These are phyloP conservation scores for Saccharomycopsis hybrid DNA, from an alignment of 1,139 yeast species.

Conservation along the genomic window DNA sequence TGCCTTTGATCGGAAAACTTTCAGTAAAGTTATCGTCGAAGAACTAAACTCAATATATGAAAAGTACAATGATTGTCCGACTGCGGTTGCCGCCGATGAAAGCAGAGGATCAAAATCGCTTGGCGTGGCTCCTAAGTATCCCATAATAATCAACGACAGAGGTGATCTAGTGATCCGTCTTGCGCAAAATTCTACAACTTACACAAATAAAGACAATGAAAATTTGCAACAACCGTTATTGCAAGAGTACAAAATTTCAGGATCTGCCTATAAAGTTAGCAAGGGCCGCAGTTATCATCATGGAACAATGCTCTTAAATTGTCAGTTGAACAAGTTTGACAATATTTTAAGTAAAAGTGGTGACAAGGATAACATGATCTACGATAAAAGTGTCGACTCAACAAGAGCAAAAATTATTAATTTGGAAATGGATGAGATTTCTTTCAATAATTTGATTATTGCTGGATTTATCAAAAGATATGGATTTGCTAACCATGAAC, in stretches of 20 bases:
- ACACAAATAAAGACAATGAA: constrained; percentile 35
- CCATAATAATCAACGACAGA: constrained; percentile 52
- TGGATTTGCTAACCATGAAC: not conserved
- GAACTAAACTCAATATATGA: constrained; percentile 38
- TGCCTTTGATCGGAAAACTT: constrained; percentile 58
- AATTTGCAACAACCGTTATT: constrained; percentile 23
- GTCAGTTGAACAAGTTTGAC: constrained; percentile 52
- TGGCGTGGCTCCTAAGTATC: constrained; percentile 21
- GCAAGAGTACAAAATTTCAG: constrained; percentile 59
- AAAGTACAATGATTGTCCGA: not conserved
- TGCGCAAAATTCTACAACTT: not conserved
- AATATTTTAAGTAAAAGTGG: constrained; percentile 42
- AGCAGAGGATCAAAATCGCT: no score
- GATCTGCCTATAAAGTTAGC: constrained; percentile 85
- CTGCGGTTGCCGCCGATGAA: not conserved
- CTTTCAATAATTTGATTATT: constrained; percentile 8
- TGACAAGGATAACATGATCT: constrained; percentile 8
- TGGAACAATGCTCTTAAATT: constrained; percentile 84
- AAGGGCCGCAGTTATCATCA: constrained; percentile 87
- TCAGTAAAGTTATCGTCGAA: constrained; percentile 47
- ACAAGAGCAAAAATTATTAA: constrained; percentile 11
- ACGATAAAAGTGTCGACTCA: constrained; percentile 16
- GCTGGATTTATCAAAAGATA: constrained; percentile 7
- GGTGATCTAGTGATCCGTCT: constrained; percentile 75
- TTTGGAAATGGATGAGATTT: constrained; percentile 12